Base-by-base conservation (phyloP, 306 rosid genomes). In the Carpinus fangiana region DNA sequence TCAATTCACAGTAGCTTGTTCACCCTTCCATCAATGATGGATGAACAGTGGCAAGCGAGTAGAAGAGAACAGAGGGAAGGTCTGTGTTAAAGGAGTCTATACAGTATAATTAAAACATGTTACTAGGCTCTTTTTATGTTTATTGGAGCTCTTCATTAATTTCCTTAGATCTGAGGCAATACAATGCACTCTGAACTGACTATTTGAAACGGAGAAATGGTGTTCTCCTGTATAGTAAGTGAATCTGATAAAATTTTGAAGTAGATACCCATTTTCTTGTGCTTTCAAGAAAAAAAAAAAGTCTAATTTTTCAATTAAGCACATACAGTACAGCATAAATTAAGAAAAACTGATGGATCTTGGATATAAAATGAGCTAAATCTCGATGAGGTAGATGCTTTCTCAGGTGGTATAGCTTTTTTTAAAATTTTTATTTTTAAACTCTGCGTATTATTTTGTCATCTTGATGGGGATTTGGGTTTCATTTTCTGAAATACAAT, bases 401-500 rank as follows among this genome's bases (percentile, higher is more conserved):
- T 75, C 36, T 66, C 45, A 61, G 36, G 53, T 77, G 47, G 18
- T 73, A 17, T 60, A 10, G 34, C 65, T 4, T 38, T 4, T 38
- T 4, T 38, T 36, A 1, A 4, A 34, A 16, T 38, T 48, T 34
- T 36, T 14, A 34, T 17, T 36, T 47, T 38, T 2, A 41, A 36
- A 64, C 51, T 41, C 10, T 47, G 14, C 72, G 3, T 66, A 18
- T 26, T 36, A 18, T 41, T 28, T 9, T 79, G 72, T 75, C 75
- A 52, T 64, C 28, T 79, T 31, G 59, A 62, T 43, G 67, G 73
- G 53, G 79, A 72, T 68, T 66, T 66, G 55, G 57, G 72, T 75
- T 60, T 82, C 76, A 41, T 65, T 82, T 80, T 78, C 73, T 70
- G n/a, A 51, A 18, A 38, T 9, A 12, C 66, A 55, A 50, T 38